phyloP scores from a whole-genome alignment of 2,329 filamentous ascomycete genomes.

The Fusarium mundagurra region DNA sequence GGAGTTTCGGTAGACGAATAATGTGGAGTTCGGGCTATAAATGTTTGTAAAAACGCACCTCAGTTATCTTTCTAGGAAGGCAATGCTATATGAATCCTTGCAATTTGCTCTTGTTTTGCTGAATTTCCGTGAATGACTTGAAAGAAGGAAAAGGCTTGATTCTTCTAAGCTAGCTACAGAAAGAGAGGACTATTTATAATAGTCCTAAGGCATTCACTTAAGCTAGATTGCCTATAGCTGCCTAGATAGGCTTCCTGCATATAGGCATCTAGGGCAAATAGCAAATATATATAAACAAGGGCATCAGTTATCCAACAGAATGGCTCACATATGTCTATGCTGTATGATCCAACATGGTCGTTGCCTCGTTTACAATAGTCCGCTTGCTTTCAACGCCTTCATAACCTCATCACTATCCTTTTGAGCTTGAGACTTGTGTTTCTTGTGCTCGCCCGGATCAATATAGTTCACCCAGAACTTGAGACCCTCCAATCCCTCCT shows the following conservation, averaged over 20 bases:
- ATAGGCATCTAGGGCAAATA: no score
- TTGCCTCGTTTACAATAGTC: constrained; percentile 38
- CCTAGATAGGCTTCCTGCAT: no score
- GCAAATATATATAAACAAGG: no score
- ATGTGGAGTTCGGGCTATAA: constrained; percentile 17
- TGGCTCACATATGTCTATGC: constrained; percentile 7
- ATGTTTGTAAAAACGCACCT: background rate
- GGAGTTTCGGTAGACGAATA: constrained; percentile 24
- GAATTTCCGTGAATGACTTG: background rate
- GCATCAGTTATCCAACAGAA: no score
- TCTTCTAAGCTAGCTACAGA: no score
- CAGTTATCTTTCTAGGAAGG: background rate
- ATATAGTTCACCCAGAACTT: constrained; percentile 92
- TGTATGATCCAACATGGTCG: constrained; percentile 5
- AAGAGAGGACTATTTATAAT: no score
- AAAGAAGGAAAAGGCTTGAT: no score
- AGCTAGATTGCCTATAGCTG: no score
- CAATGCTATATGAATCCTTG: background rate
- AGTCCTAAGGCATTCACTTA: no score
- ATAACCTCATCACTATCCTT: constrained; percentile 55
- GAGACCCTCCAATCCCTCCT: constrained; percentile 90
- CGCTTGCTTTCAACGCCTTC: constrained; percentile 55
- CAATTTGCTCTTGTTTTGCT: background rate
- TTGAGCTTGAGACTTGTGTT: constrained; percentile 41
- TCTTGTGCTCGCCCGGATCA: constrained; percentile 54